These are phyloP conservation scores for Trichoderma gamsii DNA, from an alignment of 495 filamentous ascomycete species.

Conservation along the genomic window DNA sequence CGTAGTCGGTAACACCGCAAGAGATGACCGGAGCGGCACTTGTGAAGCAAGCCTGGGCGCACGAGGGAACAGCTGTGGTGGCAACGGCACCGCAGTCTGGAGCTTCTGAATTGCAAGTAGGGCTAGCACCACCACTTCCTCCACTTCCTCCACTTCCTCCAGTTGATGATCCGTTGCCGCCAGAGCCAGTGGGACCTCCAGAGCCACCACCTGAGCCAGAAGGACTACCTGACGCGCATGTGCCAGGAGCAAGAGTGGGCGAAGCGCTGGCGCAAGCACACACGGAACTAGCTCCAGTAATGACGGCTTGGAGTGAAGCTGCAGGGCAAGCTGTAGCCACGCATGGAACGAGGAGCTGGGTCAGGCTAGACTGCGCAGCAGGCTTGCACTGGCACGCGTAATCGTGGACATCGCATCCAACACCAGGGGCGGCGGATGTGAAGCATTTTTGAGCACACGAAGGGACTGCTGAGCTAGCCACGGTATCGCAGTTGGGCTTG, in stretches of 20 bases:
- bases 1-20: slow-evolving; percentile 20
- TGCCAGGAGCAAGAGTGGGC: background rate
- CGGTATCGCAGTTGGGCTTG: slow-evolving; percentile 14
- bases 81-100: slow-evolving; percentile 19
- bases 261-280: background rate
- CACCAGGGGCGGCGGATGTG: slow-evolving; percentile 14
- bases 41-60: slow-evolving; percentile 22
- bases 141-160: background rate
- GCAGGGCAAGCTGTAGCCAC: slow-evolving; percentile 21
- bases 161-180: background rate
- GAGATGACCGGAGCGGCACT: slow-evolving; percentile 15
- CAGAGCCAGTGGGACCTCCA: background rate
- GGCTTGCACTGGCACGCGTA: slow-evolving; percentile 22
- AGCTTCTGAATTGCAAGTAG: background rate
- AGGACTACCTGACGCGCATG: background rate
- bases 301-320: slow-evolving; percentile 20
- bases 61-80: slow-evolving; percentile 18
- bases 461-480: slow-evolving; percentile 19
- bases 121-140: background rate
- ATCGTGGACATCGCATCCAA: slow-evolving; percentile 20
- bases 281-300: slow-evolving; percentile 18
- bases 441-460: slow-evolving; percentile 23
- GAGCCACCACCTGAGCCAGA: background rate
- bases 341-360: slow-evolving; percentile 20
- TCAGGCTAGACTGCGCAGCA: slow-evolving; percentile 16